phyloP scores from a whole-genome alignment of 805 yeast genomes.

The Teunomyces lycoperdinae region DNA sequence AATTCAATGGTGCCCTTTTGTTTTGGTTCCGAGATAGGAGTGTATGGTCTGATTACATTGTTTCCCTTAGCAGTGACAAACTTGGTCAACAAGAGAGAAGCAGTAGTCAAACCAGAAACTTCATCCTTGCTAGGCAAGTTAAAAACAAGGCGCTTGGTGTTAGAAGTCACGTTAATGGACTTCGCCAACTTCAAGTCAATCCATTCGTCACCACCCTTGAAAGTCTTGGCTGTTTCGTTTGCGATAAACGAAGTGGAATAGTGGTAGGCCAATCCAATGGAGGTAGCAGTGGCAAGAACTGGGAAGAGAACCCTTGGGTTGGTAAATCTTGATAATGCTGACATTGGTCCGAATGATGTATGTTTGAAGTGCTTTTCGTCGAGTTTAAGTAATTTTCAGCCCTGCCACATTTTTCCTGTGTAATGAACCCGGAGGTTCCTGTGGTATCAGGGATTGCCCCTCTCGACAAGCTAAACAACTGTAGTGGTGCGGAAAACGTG shows the following conservation, averaged over 20 bases:
- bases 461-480: neutral
- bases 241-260: conserved; percentile 18
- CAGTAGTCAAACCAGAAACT: conserved; percentile 72
- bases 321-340: conserved; percentile 19
- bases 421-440: neutral
- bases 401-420: conserved; percentile 1
- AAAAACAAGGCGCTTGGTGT: conserved; percentile 69
- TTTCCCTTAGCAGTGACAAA: conserved; percentile 79
- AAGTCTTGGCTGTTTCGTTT: conserved; percentile 45
- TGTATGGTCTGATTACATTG: conserved; percentile 83
- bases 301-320: conserved; percentile 29
- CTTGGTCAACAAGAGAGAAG: conserved; percentile 80
- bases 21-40: conserved; percentile 75
- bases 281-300: conserved; percentile 29
- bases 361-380: neutral
- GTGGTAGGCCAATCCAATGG: conserved; percentile 32
- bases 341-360: neutral
- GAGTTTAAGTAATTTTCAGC: conserved; percentile 3
- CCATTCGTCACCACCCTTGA: conserved; percentile 68
- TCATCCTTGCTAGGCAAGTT: conserved; percentile 65
- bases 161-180: conserved; percentile 50
- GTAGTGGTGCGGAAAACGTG: neutral
- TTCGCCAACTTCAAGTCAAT: conserved; percentile 57
- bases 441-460: neutral
- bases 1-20: conserved; percentile 74